phyloP scores from a whole-genome alignment of 495 filamentous ascomycete genomes.

The Amphirosellinia nigrospora region DNA sequence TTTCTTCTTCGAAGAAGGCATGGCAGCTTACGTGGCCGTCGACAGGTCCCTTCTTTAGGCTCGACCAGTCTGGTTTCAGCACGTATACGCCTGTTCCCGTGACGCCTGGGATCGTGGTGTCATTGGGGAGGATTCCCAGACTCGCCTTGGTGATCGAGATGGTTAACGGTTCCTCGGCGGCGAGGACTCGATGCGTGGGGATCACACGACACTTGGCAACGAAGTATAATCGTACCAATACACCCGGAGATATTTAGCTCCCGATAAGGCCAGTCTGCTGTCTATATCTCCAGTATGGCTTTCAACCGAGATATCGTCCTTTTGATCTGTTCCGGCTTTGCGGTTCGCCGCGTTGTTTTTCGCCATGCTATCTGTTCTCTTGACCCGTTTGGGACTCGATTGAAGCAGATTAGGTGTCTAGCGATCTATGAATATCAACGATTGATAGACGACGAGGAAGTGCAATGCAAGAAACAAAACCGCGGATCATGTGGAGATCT shows the following conservation, averaged over 20 bases:
- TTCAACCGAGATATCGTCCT: background rate
- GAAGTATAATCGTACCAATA: slow-evolving; percentile 84
- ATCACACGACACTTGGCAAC: slow-evolving; percentile 70
- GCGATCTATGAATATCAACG: background rate
- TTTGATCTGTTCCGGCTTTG: background rate
- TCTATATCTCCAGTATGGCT: background rate
- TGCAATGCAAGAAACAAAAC: too few relatives aligned
- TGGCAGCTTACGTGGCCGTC: slow-evolving; percentile 64
- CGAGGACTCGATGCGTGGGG: slow-evolving; percentile 68
- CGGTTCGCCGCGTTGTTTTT: background rate
- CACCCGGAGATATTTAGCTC: slow-evolving; percentile 66
- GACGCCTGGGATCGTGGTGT: slow-evolving; percentile 52
- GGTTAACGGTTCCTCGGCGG: slow-evolving; percentile 53
- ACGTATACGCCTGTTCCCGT: slow-evolving; percentile 63
- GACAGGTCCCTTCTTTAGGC: slow-evolving; percentile 61
- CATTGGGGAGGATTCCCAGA: slow-evolving; percentile 65
- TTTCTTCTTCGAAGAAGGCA: slow-evolving; percentile 62
- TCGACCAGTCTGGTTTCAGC: slow-evolving; percentile 65
- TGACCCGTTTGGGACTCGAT: background rate
- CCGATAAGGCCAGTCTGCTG: background rate
- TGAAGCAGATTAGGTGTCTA: background rate
- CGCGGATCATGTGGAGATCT: too few relatives aligned
- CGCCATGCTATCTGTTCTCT: background rate
- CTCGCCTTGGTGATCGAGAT: slow-evolving; percentile 62
- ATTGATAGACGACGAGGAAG: too few relatives aligned